Conservation (phyloP, 192 early-diverging fungal species). For the Fimicolochytrium jonesii region DNA sequence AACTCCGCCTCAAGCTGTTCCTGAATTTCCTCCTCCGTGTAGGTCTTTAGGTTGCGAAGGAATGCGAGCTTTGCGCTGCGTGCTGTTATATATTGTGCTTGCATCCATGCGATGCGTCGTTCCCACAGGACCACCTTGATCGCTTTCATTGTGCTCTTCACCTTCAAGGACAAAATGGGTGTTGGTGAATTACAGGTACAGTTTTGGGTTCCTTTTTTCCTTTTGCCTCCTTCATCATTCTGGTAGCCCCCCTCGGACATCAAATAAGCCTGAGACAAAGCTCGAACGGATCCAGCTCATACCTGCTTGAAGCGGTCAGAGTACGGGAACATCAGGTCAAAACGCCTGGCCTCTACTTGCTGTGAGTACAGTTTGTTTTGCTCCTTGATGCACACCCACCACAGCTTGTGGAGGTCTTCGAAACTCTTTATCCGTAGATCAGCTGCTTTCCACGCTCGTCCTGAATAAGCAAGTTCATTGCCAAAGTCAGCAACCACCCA, state of each 20-base stretch:
- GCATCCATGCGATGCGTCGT: constrained; percentile 39
- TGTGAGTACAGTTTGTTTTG: constrained; percentile 46
- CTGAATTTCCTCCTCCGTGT: too few species aligned
- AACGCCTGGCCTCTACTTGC: constrained; percentile 45
- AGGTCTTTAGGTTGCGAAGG: too few species aligned
- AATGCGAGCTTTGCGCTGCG: too few species aligned
- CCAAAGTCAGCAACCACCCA: not conserved
- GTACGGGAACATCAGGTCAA: constrained; percentile 43
- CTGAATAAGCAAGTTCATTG: constrained; percentile 28
- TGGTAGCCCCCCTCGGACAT: too few species aligned
- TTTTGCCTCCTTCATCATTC: too few species aligned
- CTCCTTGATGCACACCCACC: constrained; percentile 70
- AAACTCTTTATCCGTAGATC: constrained; percentile 92
- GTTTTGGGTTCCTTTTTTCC: too few species aligned
- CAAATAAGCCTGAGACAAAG: too few species aligned
- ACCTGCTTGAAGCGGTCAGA: constrained; percentile 30
- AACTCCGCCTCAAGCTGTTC: too few species aligned
- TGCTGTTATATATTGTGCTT: too few species aligned
- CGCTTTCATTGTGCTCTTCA: constrained; percentile 45
- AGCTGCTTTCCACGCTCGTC: constrained; percentile 82
- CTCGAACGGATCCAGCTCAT: too few species aligned
- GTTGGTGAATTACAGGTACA: too few species aligned
- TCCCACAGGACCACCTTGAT: constrained; percentile 52
- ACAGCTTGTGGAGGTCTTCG: constrained; percentile 95
- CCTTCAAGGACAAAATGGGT: constrained; percentile 26